Evolutionary conservation across 768 basidiomycete genomes (phyloP), one percentile per base, ranked within the genome.

Genomic region (Lactarius psammicola): DNA sequence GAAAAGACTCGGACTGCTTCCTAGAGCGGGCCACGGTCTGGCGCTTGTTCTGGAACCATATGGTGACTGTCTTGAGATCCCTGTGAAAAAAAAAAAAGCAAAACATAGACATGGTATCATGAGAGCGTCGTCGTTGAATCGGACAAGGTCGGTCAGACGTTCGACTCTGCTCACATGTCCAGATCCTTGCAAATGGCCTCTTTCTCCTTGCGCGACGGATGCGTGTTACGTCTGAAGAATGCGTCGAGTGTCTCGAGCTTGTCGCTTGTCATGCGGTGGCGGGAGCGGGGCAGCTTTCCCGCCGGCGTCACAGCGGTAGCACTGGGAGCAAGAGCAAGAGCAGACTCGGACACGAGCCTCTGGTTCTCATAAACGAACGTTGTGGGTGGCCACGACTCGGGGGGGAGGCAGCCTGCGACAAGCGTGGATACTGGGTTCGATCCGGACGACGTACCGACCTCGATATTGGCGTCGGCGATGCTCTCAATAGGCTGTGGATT

Each of bases 11-110:
- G 30, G 36, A 56, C 56, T 70, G 73, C 71, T 76, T 77, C 64
- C 80, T 81, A 56, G 77, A 63, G 23, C 65, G 65, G 6, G 65
- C 57, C 33, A 55, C 63, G 40, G 75, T 86, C 71, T 90, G 88
- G 18, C 89, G 86, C 75, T 86, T 89, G 74, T 92, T 92, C 76
- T 92, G 89, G 74, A 90, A 90, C 89, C 89, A 92, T 46, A 90
- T 87, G n/a, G 88, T 81, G 66, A 82, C 68, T 13, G 80, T 77
- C 73, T 81, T 82, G 72, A 80, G 72, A 42, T 80, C 78, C 74
- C 81, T 82, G 55, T 26, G 13, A 42, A 55, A 36, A 40, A 42
- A 18, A 42, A 40, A 40, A 40, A 15, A 40, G n/a, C n/a, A n/a
- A n/a, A 38, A n/a, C 20, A 17, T 54, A 33, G 15, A 33, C 57